Percentiles rank a stretch among this genome's conserved stretches.
phyloP scores from a whole-genome alignment of 345 rosid species.

The Camelina hispida region DNA sequence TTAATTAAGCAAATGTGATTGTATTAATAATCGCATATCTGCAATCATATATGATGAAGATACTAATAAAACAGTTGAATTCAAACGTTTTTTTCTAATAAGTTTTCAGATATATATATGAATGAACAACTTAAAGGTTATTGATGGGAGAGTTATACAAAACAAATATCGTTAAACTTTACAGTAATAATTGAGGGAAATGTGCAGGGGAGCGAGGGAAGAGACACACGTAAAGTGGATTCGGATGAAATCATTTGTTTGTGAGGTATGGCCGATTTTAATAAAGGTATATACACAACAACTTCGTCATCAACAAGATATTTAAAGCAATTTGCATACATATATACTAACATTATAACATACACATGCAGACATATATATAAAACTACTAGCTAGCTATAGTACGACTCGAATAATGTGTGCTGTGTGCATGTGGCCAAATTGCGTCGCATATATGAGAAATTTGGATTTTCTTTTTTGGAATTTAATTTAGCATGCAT shows the following conservation, averaged over 20 bases:
- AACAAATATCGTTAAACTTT: neutral
- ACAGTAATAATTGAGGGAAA: constrained; percentile 6
- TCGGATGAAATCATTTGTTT: constrained; percentile 11
- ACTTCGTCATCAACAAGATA: neutral
- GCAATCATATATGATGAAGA: no score
- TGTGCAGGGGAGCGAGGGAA: neutral
- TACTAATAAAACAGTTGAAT: no score
- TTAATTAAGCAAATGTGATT: no score
- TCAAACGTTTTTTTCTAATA: no score
- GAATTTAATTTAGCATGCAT: no score
- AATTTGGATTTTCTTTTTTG: neutral
- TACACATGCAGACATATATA: neutral
- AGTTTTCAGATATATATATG: no score
- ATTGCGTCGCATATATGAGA: neutral
- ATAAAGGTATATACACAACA: neutral
- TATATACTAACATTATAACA: neutral
- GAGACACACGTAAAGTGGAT: constrained; percentile 20
- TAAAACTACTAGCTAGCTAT: neutral
- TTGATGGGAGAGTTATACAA: no score
- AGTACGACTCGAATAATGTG: neutral
- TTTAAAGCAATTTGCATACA: neutral
- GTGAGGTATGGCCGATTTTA: neutral
- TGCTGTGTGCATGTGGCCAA: constrained; percentile 15
- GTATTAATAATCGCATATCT: no score
- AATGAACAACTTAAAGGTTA: no score